Evolutionary conservation across 208 protist species (phyloP).

Genomic region (Leishmania lainsoni): DNA sequence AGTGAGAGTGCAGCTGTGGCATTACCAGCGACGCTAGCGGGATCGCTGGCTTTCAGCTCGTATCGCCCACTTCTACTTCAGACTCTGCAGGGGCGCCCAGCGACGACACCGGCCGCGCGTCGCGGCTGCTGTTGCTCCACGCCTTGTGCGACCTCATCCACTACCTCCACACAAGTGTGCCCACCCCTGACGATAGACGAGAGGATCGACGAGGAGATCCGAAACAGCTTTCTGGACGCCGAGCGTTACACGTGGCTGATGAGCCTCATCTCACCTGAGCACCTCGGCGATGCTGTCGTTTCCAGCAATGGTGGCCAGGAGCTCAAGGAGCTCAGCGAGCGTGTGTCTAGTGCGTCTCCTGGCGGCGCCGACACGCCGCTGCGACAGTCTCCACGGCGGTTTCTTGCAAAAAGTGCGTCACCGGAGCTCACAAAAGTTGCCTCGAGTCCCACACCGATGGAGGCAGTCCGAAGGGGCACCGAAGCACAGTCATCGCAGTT

Average conservation of each 20-base stretch:
- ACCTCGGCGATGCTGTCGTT: no score
- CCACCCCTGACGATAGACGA: background rate
- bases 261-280: background rate
- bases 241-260: background rate
- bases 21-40: no score
- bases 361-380: background rate
- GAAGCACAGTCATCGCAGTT: background rate
- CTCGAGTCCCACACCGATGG: background rate
- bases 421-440: background rate
- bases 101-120: background rate
- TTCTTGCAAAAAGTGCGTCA: background rate
- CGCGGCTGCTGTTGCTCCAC: background rate
- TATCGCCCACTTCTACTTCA: slow-evolving; percentile 3
- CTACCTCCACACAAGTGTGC: background rate
- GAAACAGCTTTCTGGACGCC: background rate
- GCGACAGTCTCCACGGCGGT: background rate
- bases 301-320: background rate
- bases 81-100: background rate
- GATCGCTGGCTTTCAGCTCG: background rate
- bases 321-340: background rate
- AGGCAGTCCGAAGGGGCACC: background rate
- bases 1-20: background rate
- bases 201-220: slow-evolving; percentile 4
- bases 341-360: background rate
- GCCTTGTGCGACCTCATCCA: background rate